Evolutionary conservation across 2,329 filamentous ascomycete genomes (phyloP).

Genomic region (Epichloe scottii): DNA sequence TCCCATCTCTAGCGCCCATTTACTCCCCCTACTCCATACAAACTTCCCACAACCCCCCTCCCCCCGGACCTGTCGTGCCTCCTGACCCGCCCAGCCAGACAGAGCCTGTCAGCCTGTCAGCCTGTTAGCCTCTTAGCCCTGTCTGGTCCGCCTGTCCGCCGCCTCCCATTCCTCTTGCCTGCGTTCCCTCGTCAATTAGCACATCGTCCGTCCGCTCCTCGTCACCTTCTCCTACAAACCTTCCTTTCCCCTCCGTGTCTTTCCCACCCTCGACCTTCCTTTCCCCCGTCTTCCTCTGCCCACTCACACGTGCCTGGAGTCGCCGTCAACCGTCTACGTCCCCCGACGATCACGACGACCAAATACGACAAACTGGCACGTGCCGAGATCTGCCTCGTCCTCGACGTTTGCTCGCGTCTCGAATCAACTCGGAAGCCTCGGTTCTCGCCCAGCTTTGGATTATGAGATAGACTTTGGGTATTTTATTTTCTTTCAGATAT

Average conservation of each 20-base stretch:
- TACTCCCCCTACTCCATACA: not conserved
- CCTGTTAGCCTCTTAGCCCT: not conserved
- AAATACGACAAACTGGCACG: conserved; percentile 4
- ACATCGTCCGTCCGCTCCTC: conserved; percentile 4
- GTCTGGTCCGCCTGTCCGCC: not conserved
- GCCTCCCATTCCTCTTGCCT: conserved; percentile 7
- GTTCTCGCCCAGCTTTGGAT: conserved; percentile 14
- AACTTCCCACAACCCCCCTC: not conserved
- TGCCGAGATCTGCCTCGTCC: conserved; percentile 4
- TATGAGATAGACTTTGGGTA: conserved; percentile 26
- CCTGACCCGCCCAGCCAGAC: not conserved
- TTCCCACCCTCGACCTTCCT: conserved; percentile 1
- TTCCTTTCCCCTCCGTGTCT: conserved; percentile 1
- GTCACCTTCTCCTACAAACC: conserved; percentile 1
- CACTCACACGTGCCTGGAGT: conserved; percentile 6
- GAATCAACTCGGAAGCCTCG: conserved; percentile 3
- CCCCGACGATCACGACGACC: conserved; percentile 1
- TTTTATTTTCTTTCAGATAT: conserved; percentile 13
- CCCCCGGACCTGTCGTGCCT: not conserved
- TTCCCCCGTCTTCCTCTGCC: not conserved
- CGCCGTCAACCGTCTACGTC: not conserved
- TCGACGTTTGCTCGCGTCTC: conserved; percentile 1
- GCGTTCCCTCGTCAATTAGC: not conserved
- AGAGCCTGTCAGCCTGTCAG: not conserved
- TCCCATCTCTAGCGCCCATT: not conserved